Evolutionary conservation across 2,329 filamentous ascomycete species (phyloP).

Genomic region (Aurifilum marmelostoma): DNA sequence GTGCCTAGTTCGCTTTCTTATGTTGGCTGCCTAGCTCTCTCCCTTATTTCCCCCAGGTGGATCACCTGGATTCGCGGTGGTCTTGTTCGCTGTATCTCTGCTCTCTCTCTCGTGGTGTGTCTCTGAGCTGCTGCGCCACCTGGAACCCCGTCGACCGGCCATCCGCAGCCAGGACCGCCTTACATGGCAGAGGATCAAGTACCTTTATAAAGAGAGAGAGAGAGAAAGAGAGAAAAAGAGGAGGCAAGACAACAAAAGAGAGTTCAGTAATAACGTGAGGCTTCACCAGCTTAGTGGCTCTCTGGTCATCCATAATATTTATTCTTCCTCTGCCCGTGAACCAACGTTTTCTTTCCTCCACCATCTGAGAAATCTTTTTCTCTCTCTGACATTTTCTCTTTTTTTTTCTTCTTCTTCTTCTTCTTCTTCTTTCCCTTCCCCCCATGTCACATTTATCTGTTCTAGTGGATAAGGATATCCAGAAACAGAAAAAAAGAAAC

Average conservation of each 20-base stretch:
- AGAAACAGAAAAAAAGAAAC: not conserved
- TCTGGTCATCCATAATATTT: not conserved
- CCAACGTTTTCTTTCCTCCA: not conserved
- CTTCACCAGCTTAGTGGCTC: not conserved
- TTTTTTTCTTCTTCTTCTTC: not conserved
- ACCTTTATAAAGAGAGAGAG: not conserved
- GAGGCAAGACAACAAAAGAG: too few species aligned
- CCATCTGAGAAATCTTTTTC: too few species aligned
- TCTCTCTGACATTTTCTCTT: not conserved
- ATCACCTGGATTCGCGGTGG: not conserved
- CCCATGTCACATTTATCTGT: too few species aligned
- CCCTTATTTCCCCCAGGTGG: not conserved
- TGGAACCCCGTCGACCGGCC: not conserved
- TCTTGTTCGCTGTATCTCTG: not conserved
- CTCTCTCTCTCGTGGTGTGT: not conserved
- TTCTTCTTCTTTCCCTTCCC: too few species aligned
- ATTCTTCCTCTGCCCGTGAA: not conserved
- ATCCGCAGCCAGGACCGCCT: slow-evolving; percentile 5
- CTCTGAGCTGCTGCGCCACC: not conserved
- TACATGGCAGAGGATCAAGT: not conserved
- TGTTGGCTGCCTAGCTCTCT: not conserved
- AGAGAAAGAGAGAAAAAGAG: not conserved
- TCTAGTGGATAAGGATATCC: not conserved
- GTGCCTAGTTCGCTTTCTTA: not conserved
- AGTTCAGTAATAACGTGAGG: not conserved